Evolutionary conservation across 2,329 filamentous ascomycete species (phyloP).

Genomic region (Capronia coronata): DNA sequence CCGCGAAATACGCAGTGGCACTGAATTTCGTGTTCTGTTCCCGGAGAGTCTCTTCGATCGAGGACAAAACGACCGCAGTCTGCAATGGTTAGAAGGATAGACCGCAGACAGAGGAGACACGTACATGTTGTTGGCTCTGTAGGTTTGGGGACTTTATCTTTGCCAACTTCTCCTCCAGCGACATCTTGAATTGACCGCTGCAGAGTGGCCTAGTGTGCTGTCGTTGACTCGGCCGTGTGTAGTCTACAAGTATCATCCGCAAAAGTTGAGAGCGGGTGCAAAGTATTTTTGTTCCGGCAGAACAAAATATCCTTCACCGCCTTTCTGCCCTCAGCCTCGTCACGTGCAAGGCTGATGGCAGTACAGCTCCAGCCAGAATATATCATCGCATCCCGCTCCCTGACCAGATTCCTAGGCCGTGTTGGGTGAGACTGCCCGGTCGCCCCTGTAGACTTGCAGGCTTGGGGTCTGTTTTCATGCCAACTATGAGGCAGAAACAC

Average conservation of each 20-base stretch:
- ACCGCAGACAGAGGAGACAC: slow-evolving; percentile 27
- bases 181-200: slow-evolving; percentile 17
- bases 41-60: slow-evolving; percentile 86
- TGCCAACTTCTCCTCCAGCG: slow-evolving; percentile 84
- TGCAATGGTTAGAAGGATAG: slow-evolving; percentile 35
- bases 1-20: slow-evolving; percentile 89
- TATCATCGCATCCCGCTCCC: no score
- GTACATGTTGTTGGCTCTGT: slow-evolving; percentile 87
- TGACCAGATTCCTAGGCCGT: no score
- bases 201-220: neutral
- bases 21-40: slow-evolving; percentile 78
- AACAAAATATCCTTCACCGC: slow-evolving; percentile 13
- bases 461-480: no score
- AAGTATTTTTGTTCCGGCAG: slow-evolving; percentile 13
- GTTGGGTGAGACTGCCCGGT: no score
- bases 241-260: neutral
- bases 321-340: slow-evolving; percentile 3
- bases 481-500: no score
- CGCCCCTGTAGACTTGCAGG: no score
- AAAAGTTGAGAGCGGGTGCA: slow-evolving; percentile 4
- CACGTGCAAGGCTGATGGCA: neutral
- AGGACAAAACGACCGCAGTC: slow-evolving; percentile 79
- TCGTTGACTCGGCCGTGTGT: neutral
- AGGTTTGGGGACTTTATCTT: slow-evolving; percentile 96
- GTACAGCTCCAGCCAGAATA: no score